Conservation (phyloP, 176 grass and related monocot species). For the Phragmites australis region DNA sequence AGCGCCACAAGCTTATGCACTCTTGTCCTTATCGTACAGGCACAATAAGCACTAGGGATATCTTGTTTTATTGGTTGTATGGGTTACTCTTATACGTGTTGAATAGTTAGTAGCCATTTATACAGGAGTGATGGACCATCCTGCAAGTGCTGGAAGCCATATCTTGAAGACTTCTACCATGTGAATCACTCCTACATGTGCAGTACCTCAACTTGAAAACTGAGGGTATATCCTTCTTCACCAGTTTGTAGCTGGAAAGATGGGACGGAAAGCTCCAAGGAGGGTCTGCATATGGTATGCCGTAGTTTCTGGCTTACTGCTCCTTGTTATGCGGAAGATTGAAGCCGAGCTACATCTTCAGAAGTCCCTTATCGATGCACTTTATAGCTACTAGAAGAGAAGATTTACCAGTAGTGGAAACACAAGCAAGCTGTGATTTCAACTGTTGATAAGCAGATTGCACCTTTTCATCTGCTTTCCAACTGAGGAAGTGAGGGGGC, state of each 20-base stretch:
- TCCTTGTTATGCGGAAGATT: neutral
- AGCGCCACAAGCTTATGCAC: neutral
- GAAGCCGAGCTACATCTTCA: neutral
- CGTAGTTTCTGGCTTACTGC: neutral
- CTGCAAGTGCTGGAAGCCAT: constrained; percentile 7
- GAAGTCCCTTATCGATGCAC: neutral
- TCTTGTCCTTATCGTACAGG: neutral
- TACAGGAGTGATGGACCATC: neutral
- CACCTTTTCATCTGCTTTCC: neutral
- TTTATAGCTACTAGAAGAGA: neutral
- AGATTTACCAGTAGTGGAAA: neutral
- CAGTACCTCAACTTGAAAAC: constrained; percentile 10
- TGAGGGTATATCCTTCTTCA: neutral
- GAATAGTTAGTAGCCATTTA: constrained; percentile 16
- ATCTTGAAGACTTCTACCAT: neutral
- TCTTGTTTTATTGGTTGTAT: constrained; percentile 11
- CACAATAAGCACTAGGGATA: constrained; percentile 2
- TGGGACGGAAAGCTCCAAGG: neutral
- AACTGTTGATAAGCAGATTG: neutral
- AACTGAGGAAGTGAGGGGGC: neutral
- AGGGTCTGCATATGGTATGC: neutral
- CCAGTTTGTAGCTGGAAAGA: constrained; percentile 18
- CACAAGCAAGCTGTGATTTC: neutral
- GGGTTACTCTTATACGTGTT: neutral
- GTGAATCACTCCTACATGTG: neutral